phyloP scores from a whole-genome alignment of 2,329 filamentous ascomycete species.

The Penicillium sp. region DNA sequence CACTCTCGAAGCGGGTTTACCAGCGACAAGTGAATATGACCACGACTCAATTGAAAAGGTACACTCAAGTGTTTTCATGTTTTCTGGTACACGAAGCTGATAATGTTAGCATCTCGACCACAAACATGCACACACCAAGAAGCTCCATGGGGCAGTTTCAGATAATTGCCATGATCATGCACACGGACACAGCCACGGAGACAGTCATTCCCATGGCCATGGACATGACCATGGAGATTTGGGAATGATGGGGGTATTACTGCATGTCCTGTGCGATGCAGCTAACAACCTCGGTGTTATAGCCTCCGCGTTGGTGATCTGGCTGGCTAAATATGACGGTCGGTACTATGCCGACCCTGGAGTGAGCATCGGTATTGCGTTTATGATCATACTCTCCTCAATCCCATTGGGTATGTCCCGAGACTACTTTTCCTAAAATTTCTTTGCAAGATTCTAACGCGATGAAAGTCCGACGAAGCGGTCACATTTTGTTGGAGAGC shows the following conservation, averaged over 20 bases:
- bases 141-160: constrained; percentile 8
- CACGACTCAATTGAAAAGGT: constrained; percentile 21
- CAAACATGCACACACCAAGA: constrained; percentile 26
- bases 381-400: constrained; percentile 72
- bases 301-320: constrained; percentile 69
- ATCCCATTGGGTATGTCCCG: constrained; percentile 53
- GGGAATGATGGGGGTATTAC: constrained; percentile 71
- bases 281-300: constrained; percentile 79
- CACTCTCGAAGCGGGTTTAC: constrained; percentile 15
- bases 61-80: not conserved
- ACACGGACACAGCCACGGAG: constrained; percentile 12
- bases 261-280: constrained; percentile 74
- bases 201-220: constrained; percentile 27
- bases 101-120: constrained; percentile 28
- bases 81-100: not conserved
- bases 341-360: constrained; percentile 75
- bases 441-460: constrained; percentile 4
- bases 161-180: constrained; percentile 13
- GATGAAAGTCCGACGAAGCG: constrained; percentile 40
- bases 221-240: constrained; percentile 56
- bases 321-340: constrained; percentile 61
- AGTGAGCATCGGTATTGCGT: constrained; percentile 68
- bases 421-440: too few species aligned
- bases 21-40: constrained; percentile 9
- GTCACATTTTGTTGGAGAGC: constrained; percentile 69